phyloP scores from a whole-genome alignment of 768 basidiomycete species.

The Tricholoma sp. region DNA sequence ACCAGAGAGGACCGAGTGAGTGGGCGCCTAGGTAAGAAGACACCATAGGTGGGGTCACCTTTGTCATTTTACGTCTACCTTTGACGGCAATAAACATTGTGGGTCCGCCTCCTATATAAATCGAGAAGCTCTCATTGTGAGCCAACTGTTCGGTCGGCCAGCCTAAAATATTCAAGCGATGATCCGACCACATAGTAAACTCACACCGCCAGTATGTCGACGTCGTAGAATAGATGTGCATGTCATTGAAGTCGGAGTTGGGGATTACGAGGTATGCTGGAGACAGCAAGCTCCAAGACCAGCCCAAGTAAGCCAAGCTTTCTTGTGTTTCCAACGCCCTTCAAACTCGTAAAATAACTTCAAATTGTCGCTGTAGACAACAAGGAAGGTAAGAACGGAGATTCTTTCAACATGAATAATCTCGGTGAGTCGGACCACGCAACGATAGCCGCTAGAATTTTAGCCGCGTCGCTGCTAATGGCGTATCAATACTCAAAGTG shows the following conservation, averaged over 20 bases:
- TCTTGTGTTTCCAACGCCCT: not conserved
- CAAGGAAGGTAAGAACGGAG: constrained; percentile 37
- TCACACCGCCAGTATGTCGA: not conserved
- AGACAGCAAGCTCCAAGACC: not conserved
- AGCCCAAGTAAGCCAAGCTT: too few relatives aligned
- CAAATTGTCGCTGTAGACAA: not conserved
- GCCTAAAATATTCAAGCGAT: not conserved
- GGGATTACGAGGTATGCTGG: too few relatives aligned
- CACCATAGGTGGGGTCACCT: not conserved
- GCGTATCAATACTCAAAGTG: not conserved
- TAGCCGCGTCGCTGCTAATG: constrained; percentile 28
- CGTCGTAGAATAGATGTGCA: not conserved
- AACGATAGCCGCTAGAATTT: constrained; percentile 29
- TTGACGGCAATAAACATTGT: not conserved
- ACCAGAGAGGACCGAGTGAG: not conserved
- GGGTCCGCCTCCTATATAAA: not conserved
- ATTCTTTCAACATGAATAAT: constrained; percentile 31
- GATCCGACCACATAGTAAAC: not conserved
- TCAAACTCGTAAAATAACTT: not conserved
- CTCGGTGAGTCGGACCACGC: constrained; percentile 25
- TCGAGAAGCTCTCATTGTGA: not conserved
- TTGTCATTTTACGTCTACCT: not conserved
- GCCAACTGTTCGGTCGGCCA: not conserved
- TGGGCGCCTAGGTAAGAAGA: not conserved
- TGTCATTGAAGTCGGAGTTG: too few relatives aligned